These are phyloP conservation scores for Talaromyces sp. DNA, from an alignment of 2,329 filamentous ascomycete species.

Conservation along the genomic window DNA sequence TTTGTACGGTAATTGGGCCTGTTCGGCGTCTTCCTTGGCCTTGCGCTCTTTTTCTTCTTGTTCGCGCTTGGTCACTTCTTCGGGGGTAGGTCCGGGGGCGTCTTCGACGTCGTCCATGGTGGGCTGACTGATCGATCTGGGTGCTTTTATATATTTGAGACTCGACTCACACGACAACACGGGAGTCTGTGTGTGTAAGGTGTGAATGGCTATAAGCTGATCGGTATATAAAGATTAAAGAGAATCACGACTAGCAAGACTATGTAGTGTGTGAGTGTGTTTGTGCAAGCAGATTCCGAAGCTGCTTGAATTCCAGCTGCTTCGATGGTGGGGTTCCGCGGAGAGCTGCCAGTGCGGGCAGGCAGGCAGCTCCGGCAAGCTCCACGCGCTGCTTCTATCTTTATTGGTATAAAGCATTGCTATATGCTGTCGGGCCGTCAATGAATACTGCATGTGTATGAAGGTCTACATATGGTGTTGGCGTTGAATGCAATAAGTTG, in stretches of 20 bases:
- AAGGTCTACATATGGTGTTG: too few relatives aligned
- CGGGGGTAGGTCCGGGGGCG: conserved; percentile 21
- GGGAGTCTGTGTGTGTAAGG: neutral
- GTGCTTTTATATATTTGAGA: neutral
- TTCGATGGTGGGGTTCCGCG: conserved; percentile 6
- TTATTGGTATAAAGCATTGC: neutral
- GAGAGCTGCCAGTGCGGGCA: neutral
- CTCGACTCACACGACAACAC: neutral
- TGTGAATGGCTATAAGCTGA: neutral
- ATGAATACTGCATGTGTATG: too few relatives aligned
- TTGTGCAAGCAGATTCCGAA: neutral
- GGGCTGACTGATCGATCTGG: neutral
- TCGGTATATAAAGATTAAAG: neutral
- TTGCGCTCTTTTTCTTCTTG: conserved; percentile 54
- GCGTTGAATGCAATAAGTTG: too few relatives aligned
- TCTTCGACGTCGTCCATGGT: conserved; percentile 24
- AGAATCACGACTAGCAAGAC: neutral
- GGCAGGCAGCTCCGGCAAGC: neutral
- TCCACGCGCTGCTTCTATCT: neutral
- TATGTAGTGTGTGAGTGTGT: neutral
- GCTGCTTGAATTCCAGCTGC: neutral
- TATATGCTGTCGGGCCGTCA: neutral
- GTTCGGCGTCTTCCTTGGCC: conserved; percentile 77
- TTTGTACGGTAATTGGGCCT: conserved; percentile 89
- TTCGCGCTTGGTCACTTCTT: conserved; percentile 45